Conservation (phyloP, 2,329 filamentous ascomycete genomes). For the Nannizziopsis barbatae region DNA sequence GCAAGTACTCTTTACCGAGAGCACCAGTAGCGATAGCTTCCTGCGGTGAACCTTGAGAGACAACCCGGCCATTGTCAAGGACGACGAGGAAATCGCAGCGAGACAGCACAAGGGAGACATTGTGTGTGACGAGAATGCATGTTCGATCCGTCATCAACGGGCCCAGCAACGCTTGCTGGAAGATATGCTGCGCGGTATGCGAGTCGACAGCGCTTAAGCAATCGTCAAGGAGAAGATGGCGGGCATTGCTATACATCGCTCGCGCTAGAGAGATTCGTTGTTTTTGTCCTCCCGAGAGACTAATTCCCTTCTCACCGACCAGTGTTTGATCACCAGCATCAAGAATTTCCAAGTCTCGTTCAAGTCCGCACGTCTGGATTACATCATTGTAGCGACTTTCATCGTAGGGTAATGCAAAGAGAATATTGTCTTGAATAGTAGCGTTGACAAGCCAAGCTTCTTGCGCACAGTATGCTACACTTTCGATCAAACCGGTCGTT, state of each 20-base stretch:
- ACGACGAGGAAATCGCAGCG: conserved; percentile 69
- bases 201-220: conserved; percentile 94
- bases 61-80: conserved; percentile 74
- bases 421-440: conserved; percentile 89
- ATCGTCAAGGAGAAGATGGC: conserved; percentile 83
- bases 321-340: conserved; percentile 86
- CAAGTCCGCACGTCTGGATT: conserved; percentile 78
- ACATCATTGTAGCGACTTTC: conserved; percentile 77
- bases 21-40: conserved; percentile 78
- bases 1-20: conserved; percentile 73
- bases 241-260: conserved; percentile 89
- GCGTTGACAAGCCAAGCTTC: conserved; percentile 95
- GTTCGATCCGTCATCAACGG: conserved; percentile 80
- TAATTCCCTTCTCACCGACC: conserved; percentile 95
- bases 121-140: conserved; percentile 93
- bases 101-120: conserved; percentile 76
- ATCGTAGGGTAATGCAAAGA: conserved; percentile 74
- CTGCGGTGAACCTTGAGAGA: conserved; percentile 61
- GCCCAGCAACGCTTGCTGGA: conserved; percentile 80
- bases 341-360: conserved; percentile 83
- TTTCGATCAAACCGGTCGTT: conserved; percentile 77
- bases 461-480: conserved; percentile 90
- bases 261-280: conserved; percentile 94
- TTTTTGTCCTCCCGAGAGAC: conserved; percentile 92
- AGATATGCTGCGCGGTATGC: conserved; percentile 96